A percentile compares a stretch with the other conserved stretches of the same genome.
Conservation (phyloP, 1,284 basidiomycete species). For the Caloboletus firmus region DNA sequence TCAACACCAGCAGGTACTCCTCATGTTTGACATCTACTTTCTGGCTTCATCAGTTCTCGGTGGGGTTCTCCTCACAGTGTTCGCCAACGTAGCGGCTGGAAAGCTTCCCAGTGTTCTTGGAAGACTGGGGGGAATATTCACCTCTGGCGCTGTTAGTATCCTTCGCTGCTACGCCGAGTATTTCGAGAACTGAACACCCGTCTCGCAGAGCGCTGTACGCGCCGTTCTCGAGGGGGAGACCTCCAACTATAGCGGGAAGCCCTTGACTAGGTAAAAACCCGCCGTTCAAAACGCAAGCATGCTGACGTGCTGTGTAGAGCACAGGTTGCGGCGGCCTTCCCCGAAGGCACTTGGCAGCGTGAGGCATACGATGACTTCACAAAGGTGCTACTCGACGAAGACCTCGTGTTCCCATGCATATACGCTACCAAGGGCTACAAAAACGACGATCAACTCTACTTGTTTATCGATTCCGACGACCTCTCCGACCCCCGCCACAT, state of each 20-base stretch:
- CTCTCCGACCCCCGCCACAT: conserved; percentile 23
- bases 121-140: conserved; percentile 4
- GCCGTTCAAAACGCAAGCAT: neutral
- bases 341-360: conserved; percentile 20
- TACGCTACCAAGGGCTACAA: conserved; percentile 28
- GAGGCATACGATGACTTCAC: conserved; percentile 23
- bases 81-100: conserved; percentile 13
- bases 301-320: conserved; percentile 9
- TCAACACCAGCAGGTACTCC: neutral
- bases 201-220: conserved; percentile 5
- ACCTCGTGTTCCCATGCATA: conserved; percentile 24
- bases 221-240: neutral
- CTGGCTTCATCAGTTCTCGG: conserved; percentile 15
- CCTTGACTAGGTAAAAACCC: conserved; percentile 16
- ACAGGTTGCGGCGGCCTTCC: conserved; percentile 15
- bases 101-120: conserved; percentile 10
- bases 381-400: conserved; percentile 23
- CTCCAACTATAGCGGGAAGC: conserved; percentile 9
- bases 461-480: conserved; percentile 27
- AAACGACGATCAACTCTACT: conserved; percentile 21
- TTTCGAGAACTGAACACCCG: neutral
- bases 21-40: conserved; percentile 16
- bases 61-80: conserved; percentile 17
- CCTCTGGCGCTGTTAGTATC: conserved; percentile 8
- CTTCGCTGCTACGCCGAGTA: neutral